Conservation (phyloP, 2,329 filamentous ascomycete genomes). For the Cladosporium sp. region DNA sequence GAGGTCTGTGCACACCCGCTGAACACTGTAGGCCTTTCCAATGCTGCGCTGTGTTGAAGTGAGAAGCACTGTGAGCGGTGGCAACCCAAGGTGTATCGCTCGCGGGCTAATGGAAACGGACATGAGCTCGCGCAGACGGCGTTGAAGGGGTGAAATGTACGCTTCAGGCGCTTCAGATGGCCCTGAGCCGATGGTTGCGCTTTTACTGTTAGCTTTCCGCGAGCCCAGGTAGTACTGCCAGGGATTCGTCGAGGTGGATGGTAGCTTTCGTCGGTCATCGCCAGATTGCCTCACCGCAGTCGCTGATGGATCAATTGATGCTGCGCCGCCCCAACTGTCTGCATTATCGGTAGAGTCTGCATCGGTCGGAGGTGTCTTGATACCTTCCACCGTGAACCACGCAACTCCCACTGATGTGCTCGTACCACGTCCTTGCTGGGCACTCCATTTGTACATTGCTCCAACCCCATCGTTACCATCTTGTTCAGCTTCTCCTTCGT, state of each 20-base stretch:
- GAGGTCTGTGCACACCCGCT: slow-evolving; percentile 75
- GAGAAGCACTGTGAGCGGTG: slow-evolving; percentile 80
- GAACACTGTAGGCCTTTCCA: slow-evolving; percentile 78
- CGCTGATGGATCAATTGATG: slow-evolving; percentile 76
- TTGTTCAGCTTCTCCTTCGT: slow-evolving; percentile 64
- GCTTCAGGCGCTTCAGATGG: slow-evolving; percentile 36
- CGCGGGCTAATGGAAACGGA: slow-evolving; percentile 82
- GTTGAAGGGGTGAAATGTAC: slow-evolving; percentile 42
- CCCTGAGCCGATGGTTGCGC: slow-evolving; percentile 21
- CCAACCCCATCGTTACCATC: slow-evolving; percentile 53
- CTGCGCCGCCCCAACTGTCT: slow-evolving; percentile 78
- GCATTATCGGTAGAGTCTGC: slow-evolving; percentile 59
- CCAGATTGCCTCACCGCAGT: slow-evolving; percentile 91
- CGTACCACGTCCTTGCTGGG: background rate
- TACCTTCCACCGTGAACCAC: slow-evolving; percentile 87
- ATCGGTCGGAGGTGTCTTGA: slow-evolving; percentile 43
- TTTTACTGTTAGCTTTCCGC: slow-evolving; percentile 60
- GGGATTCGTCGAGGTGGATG: slow-evolving; percentile 66
- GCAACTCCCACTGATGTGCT: slow-evolving; percentile 52
- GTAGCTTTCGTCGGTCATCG: slow-evolving; percentile 75
- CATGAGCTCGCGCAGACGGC: slow-evolving; percentile 76
- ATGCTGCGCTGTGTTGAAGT: slow-evolving; percentile 91
- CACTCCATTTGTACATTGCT: slow-evolving; percentile 15
- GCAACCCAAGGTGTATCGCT: slow-evolving; percentile 80
- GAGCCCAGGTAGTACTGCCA: slow-evolving; percentile 87